These are phyloP conservation scores for Penicillium steckii DNA, from an alignment of 495 filamentous ascomycete species.

Conservation along the genomic window DNA sequence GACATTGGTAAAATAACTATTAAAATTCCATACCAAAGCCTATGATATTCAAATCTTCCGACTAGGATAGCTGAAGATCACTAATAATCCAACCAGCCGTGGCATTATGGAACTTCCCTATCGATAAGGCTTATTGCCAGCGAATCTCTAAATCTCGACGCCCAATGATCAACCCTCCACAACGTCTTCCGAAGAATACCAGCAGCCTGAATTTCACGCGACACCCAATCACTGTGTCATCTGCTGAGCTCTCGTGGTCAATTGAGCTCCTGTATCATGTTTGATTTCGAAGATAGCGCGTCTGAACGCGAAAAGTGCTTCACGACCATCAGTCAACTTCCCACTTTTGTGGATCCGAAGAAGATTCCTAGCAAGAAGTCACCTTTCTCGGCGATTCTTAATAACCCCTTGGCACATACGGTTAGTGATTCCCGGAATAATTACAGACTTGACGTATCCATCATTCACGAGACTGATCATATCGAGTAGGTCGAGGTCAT, in stretches of 20 bases:
- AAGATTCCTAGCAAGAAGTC: slow-evolving; percentile 70
- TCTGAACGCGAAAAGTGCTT: slow-evolving; percentile 69
- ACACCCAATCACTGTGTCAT: background rate
- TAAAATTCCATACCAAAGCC: too few species aligned
- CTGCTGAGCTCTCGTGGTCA: too few species aligned
- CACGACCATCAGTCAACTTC: slow-evolving; percentile 64
- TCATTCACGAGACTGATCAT: slow-evolving; percentile 9
- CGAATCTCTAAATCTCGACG: background rate
- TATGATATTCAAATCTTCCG: too few species aligned
- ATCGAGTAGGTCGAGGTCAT: slow-evolving; percentile 65
- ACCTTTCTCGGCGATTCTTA: slow-evolving; percentile 67
- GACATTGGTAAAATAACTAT: too few species aligned
- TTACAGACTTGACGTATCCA: background rate
- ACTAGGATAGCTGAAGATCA: too few species aligned
- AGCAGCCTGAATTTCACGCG: background rate
- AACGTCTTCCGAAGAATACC: background rate
- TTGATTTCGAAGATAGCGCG: slow-evolving; percentile 53
- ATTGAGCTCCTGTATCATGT: slow-evolving; percentile 41
- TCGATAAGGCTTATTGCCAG: background rate
- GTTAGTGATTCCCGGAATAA: slow-evolving; percentile 38
- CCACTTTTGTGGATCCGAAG: slow-evolving; percentile 62
- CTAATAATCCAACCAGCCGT: too few species aligned
- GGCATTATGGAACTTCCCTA: too few species aligned
- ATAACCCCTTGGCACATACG: slow-evolving; percentile 74
- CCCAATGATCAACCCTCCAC: background rate